Evolutionary conservation across 2,329 filamentous ascomycete species (phyloP), one percentile per base, ranked within the genome.

Genomic region (Penicillium rolfsii): DNA sequence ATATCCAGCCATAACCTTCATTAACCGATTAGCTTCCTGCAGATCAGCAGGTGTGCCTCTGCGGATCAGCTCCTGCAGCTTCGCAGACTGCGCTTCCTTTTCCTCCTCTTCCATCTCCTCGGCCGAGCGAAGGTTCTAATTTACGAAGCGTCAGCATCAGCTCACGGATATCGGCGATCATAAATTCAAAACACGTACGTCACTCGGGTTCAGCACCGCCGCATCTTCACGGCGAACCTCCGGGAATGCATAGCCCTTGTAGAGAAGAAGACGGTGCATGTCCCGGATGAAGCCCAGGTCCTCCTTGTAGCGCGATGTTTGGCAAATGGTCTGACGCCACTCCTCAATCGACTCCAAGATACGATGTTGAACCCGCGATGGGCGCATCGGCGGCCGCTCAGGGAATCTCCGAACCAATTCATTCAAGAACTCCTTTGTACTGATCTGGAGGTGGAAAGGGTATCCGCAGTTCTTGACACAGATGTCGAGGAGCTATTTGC

Each of bases 381-480:
- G 83, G 62, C 95, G 90, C 63, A 95, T 84, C 1, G 94, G 93
- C 49, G 95, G 95, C 26, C 94, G 86, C 80, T 99, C 95, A 52
- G 95, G 95, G 73, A 99, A 99, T 67, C 95, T 87, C 68, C 95
- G 89, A 63, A 99, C 95, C 62, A 99, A 88, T 81, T 99, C 95
- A 80, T 99, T 99, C 71, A 99, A 87, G 71, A 99, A 99, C 73
- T 99, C 95, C 78, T 99, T 99, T 68, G 95, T 98, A 78, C 91
- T 93, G 75, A 99, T 97, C 79, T 99, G 95, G 60, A 99, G 87
- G 74, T 99, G 95, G 79, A 99, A 99, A 1, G 95, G 93, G 76
- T 99, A 99, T 71, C 95, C 95, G 84, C 95, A 99, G 81, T 99
- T 99, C 83, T 99, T 99, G 79, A 98, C 95, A 79, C 95, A 98